A percentile compares a stretch with the other conserved stretches of the same genome.
Conservation (phyloP, 1,284 basidiomycete species). For the Neotropicomus parvogracilis region DNA sequence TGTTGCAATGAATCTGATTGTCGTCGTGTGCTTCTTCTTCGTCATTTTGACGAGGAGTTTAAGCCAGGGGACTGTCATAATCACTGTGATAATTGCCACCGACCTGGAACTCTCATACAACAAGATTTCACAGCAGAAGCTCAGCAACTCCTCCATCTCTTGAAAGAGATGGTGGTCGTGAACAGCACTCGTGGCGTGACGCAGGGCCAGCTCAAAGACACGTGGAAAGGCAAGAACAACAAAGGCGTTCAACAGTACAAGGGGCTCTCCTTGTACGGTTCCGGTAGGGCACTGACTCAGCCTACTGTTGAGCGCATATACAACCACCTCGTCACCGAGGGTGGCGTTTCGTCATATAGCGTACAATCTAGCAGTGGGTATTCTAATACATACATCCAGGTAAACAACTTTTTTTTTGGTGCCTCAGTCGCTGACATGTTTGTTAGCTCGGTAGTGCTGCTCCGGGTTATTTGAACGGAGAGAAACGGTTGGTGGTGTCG, state of each 20-base stretch:
- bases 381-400: constrained; percentile 29
- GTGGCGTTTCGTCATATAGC: constrained; percentile 38
- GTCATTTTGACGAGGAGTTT: constrained; percentile 69
- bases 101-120: constrained; percentile 39
- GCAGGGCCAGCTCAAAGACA: constrained; percentile 48
- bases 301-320: constrained; percentile 63
- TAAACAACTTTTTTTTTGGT: constrained; percentile 1
- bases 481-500: constrained; percentile 19
- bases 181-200: constrained; percentile 40
- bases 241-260: constrained; percentile 46
- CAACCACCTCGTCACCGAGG: constrained; percentile 43
- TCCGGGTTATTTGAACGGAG: constrained; percentile 22
- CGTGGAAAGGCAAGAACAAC: constrained; percentile 60
- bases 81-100: constrained; percentile 74
- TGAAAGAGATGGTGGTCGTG: constrained; percentile 42
- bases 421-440: constrained; percentile 5
- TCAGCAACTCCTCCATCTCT: constrained; percentile 47
- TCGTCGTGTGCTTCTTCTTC: constrained; percentile 80
- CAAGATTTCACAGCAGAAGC: constrained; percentile 56
- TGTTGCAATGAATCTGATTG: constrained; percentile 84
- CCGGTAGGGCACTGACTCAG: constrained; percentile 46
- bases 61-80: constrained; percentile 53
- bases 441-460: constrained; percentile 25
- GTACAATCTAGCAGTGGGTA: constrained; percentile 38
- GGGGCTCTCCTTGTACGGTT: constrained; percentile 51